Evolutionary conservation across 139 green algal species (phyloP).

Genomic region (Micractinium conductrix): DNA sequence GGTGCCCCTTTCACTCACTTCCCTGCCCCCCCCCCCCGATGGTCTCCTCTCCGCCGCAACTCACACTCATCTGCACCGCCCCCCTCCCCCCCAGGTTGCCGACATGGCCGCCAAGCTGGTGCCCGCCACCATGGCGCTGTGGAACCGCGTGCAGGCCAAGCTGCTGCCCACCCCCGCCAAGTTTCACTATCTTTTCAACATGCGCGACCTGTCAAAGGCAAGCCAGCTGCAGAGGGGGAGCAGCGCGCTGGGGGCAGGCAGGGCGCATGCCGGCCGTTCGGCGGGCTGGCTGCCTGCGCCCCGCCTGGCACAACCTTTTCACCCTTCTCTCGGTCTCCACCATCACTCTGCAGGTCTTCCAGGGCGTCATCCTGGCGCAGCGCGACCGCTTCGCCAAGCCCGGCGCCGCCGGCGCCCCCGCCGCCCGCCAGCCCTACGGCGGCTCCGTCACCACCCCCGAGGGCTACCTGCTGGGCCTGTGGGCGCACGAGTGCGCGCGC

Average conservation of each 20-base stretch:
- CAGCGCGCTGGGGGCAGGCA: background rate
- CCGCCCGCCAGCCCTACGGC: constrained; percentile 56
- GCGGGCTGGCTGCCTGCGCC: background rate
- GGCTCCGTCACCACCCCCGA: constrained; percentile 76
- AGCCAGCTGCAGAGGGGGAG: constrained; percentile 47
- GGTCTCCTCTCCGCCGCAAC: too few relatives aligned
- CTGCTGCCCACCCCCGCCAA: constrained; percentile 96
- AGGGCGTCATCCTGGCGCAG: constrained; percentile 87
- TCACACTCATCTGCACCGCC: background rate
- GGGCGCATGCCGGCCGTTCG: background rate
- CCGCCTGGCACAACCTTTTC: background rate
- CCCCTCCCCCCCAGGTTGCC: constrained; percentile 46
- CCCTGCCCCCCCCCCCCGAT: too few relatives aligned
- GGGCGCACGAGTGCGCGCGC: constrained; percentile 92
- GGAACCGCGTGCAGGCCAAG: constrained; percentile 79
- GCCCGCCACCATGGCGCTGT: constrained; percentile 74
- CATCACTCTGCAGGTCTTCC: constrained; percentile 49
- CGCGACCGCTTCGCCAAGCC: constrained; percentile 55
- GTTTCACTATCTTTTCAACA: constrained; percentile 98
- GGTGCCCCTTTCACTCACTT: too few relatives aligned
- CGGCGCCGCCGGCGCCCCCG: background rate
- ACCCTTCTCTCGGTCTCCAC: background rate
- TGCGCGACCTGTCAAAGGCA: constrained; percentile 94
- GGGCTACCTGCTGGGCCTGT: constrained; percentile 90
- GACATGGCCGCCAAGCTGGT: constrained; percentile 80